Percentiles rank a stretch among this genome's conserved stretches.
Evolutionary conservation across 1,284 basidiomycete species (phyloP).

Genomic region (Rhodotorula sp.): DNA sequence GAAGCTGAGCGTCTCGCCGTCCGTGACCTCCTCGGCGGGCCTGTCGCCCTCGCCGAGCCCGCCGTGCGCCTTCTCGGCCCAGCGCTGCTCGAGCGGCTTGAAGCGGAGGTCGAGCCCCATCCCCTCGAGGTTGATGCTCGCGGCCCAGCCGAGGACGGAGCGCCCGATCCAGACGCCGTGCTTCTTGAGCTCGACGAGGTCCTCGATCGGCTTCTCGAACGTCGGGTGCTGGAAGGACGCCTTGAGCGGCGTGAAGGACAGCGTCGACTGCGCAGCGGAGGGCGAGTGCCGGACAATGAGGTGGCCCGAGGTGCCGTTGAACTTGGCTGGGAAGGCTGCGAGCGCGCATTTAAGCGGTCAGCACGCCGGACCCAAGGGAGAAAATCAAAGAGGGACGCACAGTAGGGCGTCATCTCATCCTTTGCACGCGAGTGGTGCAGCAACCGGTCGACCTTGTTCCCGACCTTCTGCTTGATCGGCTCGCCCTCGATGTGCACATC

Average conservation of each 20-base stretch:
- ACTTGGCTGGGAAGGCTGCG: conserved; percentile 52
- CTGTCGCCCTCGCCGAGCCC: conserved; percentile 39
- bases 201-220: conserved; percentile 50
- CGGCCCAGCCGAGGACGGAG: conserved; percentile 53
- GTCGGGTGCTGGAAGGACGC: conserved; percentile 39
- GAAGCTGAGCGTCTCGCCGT: conserved; percentile 50
- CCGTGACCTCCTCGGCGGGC: conserved; percentile 39
- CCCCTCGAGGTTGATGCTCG: conserved; percentile 50
- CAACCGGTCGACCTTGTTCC: conserved; percentile 50
- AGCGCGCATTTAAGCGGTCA: background rate
- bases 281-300: conserved; percentile 49
- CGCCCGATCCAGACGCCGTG: conserved; percentile 53
- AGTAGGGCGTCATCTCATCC: conserved; percentile 47
- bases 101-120: conserved; percentile 49
- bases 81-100: conserved; percentile 28
- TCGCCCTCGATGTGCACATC: conserved; percentile 53
- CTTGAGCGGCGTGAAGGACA: conserved; percentile 50
- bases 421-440: conserved; percentile 50
- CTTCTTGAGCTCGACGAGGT: conserved; percentile 55
- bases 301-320: conserved; percentile 50
- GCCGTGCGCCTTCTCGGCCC: conserved; percentile 25
- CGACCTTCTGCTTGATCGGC: conserved; percentile 49
- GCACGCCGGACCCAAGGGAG: background rate
- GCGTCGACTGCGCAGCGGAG: conserved; percentile 38
- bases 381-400: conserved; percentile 39